Evolutionary conservation across 1,139 yeast genomes (phyloP), one percentile per base, ranked within the genome.

Genomic region (Nakaseomyces uthaithaninus): DNA sequence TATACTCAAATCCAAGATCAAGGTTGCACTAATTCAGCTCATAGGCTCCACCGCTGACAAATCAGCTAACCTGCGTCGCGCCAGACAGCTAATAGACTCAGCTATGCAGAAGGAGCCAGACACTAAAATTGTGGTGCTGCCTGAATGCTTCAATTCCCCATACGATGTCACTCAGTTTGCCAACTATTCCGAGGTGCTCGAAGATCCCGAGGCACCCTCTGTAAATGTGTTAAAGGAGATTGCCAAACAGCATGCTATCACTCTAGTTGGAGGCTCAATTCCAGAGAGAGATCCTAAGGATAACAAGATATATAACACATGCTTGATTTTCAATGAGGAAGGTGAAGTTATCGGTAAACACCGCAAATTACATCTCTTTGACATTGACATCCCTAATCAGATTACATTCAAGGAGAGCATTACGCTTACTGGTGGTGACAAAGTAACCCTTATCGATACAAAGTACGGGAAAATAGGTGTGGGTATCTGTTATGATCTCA

Each of bases 71-170:
- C 63, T 80, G 46, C 52, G 63, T 37, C 74, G 76, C 49, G 82
- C 75, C 0, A 64, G 68, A 27, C 63, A 63, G 18, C 71, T 65
- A 47, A 68, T 77, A 30, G 68, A 66, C 33, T 67, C 66, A 25
- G 85, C 86, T 3, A 60, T 76, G 18, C 44, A 53, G 3, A 64
- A 69, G 38, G 67, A 77, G 26, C 75, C 75, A 25, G 65, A 68
- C 28, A 68, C 80, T 14, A 82, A 80, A 49, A 63, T 79, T 44
- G 58, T 66, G 4, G 67, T 66, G 3, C 50, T 67, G 5, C 71
- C 71, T 4, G 97, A 91, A 65, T 89, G 96, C 64, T 91, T 89
- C 74, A 89, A 89, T 62, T 83, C 96, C 1, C 97, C 97, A 4
- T 91, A 91, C 57, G 80, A 94, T 0, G 95, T 86, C 22, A 76